Conservation (phyloP, 768 basidiomycete genomes). For the Trametes coccinea region DNA sequence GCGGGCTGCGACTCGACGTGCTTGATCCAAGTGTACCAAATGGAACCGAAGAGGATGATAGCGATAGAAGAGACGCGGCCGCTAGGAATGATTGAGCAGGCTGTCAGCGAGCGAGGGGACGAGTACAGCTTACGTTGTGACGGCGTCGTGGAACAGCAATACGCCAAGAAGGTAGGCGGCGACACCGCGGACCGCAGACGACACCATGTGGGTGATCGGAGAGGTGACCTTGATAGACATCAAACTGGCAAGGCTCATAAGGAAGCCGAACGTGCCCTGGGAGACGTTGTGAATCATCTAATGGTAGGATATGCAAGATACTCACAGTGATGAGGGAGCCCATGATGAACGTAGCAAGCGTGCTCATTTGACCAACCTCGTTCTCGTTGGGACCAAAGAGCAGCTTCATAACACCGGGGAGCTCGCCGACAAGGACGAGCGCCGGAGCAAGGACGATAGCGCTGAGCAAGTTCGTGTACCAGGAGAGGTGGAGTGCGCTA, state of each 20-base stretch:
- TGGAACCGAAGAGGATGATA: slow-evolving; percentile 78
- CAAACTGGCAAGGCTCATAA: slow-evolving; percentile 92
- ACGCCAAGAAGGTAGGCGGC: slow-evolving; percentile 83
- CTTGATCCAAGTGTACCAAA: slow-evolving; percentile 89
- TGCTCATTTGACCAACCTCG: slow-evolving; percentile 40
- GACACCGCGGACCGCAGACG: slow-evolving; percentile 93
- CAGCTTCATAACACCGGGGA: slow-evolving; percentile 59
- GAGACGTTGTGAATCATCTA: too few relatives aligned
- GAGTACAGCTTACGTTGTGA: slow-evolving; percentile 62
- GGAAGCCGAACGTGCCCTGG: slow-evolving; percentile 85
- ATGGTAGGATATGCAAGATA: neutral
- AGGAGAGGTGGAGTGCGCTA: slow-evolving; percentile 82
- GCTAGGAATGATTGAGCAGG: slow-evolving; percentile 38
- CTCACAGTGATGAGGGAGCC: slow-evolving; percentile 79
- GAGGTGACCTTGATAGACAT: slow-evolving; percentile 97
- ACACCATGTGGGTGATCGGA: slow-evolving; percentile 97
- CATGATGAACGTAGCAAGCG: slow-evolving; percentile 67
- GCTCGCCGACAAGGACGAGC: slow-evolving; percentile 75
- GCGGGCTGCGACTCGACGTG: slow-evolving; percentile 61
- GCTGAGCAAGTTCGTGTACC: slow-evolving; percentile 89
- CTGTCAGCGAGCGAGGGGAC: neutral
- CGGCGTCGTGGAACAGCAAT: slow-evolving; percentile 78
- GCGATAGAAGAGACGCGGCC: slow-evolving; percentile 81
- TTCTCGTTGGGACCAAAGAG: slow-evolving; percentile 49
- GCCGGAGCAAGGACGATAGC: slow-evolving; percentile 72